These are phyloP conservation scores for Annona squamosa DNA, from an alignment of 164 flowering plant species.

Conservation along the genomic window DNA sequence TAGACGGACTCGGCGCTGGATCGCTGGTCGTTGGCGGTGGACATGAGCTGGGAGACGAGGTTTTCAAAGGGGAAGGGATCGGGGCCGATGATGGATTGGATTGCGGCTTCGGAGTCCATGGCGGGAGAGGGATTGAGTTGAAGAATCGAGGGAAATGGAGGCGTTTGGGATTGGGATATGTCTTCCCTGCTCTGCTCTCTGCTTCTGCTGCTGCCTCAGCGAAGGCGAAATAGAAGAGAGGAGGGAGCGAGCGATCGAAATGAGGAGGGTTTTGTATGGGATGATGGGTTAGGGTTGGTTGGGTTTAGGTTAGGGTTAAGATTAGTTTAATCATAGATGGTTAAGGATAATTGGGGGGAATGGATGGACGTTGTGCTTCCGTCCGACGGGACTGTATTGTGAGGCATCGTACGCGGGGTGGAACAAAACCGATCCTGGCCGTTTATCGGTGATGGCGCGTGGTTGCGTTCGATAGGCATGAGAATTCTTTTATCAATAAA, in stretches of 20 bases:
- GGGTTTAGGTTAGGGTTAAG: not conserved
- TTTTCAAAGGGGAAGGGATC: constrained; percentile 74
- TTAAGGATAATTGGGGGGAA: not conserved
- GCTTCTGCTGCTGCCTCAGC: not conserved
- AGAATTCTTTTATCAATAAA: too few relatives aligned
- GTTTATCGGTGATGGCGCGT: too few relatives aligned
- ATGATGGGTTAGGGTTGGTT: not conserved
- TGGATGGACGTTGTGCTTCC: too few relatives aligned
- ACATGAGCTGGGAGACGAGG: constrained; percentile 75
- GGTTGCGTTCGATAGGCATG: too few relatives aligned
- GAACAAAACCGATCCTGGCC: too few relatives aligned
- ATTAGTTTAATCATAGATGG: not conserved
- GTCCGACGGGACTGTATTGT: too few relatives aligned
- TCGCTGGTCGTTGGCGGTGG: constrained; percentile 71
- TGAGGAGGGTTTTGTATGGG: not conserved
- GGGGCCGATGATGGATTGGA: constrained; percentile 65
- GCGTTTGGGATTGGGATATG: not conserved
- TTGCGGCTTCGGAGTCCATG: constrained; percentile 34
- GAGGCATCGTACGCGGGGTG: too few relatives aligned
- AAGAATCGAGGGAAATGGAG: not conserved
- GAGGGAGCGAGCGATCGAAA: not conserved
- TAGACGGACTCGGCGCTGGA: constrained; percentile 70
- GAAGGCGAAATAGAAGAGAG: not conserved
- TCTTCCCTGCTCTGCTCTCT: not conserved
- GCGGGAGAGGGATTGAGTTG: not conserved